Conservation (phyloP, 441 rosid genomes). For the Euphorbia celastroides region DNA sequence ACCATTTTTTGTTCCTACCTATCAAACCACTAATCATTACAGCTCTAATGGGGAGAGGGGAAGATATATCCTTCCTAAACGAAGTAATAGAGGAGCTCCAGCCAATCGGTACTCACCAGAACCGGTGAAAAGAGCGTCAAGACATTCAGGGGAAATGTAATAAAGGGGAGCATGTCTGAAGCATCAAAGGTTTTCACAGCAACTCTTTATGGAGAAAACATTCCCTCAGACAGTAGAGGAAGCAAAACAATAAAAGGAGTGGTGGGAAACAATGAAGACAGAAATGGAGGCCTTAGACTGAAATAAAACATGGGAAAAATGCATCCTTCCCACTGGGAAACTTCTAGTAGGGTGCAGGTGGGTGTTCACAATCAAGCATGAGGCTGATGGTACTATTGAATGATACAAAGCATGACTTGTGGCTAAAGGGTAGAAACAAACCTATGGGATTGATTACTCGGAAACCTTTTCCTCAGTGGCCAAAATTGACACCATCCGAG, state of each 20-base stretch:
- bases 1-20: too few relatives aligned
- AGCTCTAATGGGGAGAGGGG: too few relatives aligned
- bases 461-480: too few relatives aligned
- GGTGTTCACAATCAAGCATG: background rate
- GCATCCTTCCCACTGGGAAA: background rate
- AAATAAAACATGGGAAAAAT: slow-evolving; percentile 4
- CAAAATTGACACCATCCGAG: too few relatives aligned
- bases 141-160: background rate
- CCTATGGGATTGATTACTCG: too few relatives aligned
- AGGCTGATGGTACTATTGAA: background rate
- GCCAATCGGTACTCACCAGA: background rate
- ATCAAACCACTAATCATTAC: too few relatives aligned
- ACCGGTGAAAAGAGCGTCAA: background rate
- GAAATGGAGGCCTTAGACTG: background rate
- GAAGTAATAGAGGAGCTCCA: background rate
- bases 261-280: too few relatives aligned
- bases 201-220: background rate
- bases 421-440: too few relatives aligned
- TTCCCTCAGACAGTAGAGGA: background rate
- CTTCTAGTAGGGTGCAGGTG: too few relatives aligned
- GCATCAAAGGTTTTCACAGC: background rate
- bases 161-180: background rate
- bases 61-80: too few relatives aligned
- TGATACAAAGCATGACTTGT: background rate
- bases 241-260: background rate